Conservation (phyloP, 306 rosid genomes). For the Fragaria vesca region DNA sequence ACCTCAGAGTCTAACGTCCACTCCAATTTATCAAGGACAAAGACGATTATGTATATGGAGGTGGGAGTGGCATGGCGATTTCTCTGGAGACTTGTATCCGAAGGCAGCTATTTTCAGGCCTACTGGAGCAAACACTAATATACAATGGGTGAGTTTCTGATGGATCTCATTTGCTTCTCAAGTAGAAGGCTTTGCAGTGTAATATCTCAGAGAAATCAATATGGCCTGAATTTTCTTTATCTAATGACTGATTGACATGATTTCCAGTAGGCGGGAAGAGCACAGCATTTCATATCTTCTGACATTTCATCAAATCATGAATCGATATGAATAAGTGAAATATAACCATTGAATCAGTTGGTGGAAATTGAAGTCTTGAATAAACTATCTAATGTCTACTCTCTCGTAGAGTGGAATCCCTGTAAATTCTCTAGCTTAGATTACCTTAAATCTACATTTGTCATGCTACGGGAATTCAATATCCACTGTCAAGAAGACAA, state of each 20-base stretch:
- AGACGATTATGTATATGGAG: conserved; percentile 83
- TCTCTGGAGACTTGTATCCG: conserved; percentile 85
- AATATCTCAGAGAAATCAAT: not conserved
- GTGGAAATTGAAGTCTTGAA: not conserved
- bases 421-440: not conserved
- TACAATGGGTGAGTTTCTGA: conserved; percentile 79
- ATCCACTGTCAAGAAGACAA: not conserved
- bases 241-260: not conserved
- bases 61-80: conserved; percentile 93
- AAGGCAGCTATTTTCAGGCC: conserved; percentile 72
- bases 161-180: conserved; percentile 8
- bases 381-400: not conserved
- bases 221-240: too few species aligned
- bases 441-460: not conserved
- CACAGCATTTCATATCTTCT: not conserved
- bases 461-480: not conserved
- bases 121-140: conserved; percentile 75
- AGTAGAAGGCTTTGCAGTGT: not conserved
- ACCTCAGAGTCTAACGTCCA: too few species aligned
- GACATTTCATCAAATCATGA: not conserved
- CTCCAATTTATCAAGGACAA: conserved; percentile 54
- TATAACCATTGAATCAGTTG: not conserved
- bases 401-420: not conserved
- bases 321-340: not conserved
- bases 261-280: not conserved